A percentile compares a stretch with the other conserved stretches of the same genome.
These are phyloP conservation scores for Rubus idaeus DNA, from an alignment of 306 rosid genomes.

Conservation along the genomic window DNA sequence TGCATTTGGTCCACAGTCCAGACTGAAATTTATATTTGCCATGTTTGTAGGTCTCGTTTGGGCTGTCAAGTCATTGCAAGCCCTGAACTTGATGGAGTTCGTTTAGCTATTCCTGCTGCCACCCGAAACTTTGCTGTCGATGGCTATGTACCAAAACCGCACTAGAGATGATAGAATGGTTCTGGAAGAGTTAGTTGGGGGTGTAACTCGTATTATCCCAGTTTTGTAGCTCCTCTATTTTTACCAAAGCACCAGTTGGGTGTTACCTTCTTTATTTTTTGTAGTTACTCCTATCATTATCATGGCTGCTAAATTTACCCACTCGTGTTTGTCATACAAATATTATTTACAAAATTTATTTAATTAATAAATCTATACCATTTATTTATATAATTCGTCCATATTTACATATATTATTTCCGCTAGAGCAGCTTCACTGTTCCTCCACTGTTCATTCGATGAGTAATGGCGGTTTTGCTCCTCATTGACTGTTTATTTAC, in stretches of 20 bases:
- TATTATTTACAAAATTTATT: too few relatives aligned
- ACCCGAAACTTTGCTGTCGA: slow-evolving; percentile 92
- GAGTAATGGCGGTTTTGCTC: too few relatives aligned
- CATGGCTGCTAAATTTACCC: not conserved
- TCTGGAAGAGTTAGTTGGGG: slow-evolving; percentile 12
- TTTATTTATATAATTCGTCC: too few relatives aligned
- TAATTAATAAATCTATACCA: too few relatives aligned
- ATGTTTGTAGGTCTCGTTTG: slow-evolving; percentile 71
- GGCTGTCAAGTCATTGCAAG: slow-evolving; percentile 95
- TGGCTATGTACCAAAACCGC: slow-evolving; percentile 91
- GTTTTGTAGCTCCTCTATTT: slow-evolving; percentile 37
- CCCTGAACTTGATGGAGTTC: slow-evolving; percentile 79
- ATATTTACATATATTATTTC: too few relatives aligned
- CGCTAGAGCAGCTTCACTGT: too few relatives aligned
- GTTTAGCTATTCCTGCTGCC: slow-evolving; percentile 84
- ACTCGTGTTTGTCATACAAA: too few relatives aligned
- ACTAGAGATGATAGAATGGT: slow-evolving; percentile 34
- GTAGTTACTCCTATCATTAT: not conserved
- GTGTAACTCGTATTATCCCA: slow-evolving; percentile 24
- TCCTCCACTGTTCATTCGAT: too few relatives aligned
- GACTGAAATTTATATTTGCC: slow-evolving; percentile 13
- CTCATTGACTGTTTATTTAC: too few relatives aligned
- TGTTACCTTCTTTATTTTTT: not conserved
- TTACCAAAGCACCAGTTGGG: slow-evolving; percentile 14
- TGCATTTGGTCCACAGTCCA: not conserved